Percentiles rank a stretch among this genome's conserved stretches.
These are phyloP conservation scores for Starmerella stellata DNA, from an alignment of 805 yeast species.

Conservation along the genomic window DNA sequence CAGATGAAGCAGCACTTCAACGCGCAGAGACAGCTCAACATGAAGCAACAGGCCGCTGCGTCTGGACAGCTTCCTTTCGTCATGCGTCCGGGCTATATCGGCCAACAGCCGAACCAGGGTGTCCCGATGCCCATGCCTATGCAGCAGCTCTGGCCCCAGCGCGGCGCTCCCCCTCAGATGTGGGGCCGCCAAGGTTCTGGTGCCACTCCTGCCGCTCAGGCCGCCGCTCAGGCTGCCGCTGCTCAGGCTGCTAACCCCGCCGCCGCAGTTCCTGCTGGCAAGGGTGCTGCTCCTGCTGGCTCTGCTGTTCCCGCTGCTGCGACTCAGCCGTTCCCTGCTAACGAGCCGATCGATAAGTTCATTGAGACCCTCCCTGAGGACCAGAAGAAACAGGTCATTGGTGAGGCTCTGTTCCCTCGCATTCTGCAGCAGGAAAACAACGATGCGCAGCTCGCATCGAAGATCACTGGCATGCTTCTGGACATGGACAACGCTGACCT, in stretches of 20 bases:
- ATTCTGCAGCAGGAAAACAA: conserved; percentile 74
- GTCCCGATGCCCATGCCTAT: conserved; percentile 24
- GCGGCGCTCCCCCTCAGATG: conserved; percentile 31
- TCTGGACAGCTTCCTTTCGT: conserved; percentile 76
- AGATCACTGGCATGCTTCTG: conserved; percentile 96
- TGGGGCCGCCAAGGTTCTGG: conserved; percentile 34
- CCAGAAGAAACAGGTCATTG: conserved; percentile 92
- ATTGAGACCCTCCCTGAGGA: conserved; percentile 49
- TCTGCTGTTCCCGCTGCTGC: conserved; percentile 18
- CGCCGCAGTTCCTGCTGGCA: conserved; percentile 25
- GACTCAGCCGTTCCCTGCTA: conserved; percentile 7
- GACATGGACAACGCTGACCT: conserved; percentile 88
- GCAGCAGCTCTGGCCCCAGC: background rate
- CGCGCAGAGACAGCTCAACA: conserved; percentile 95
- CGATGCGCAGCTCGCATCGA: conserved; percentile 91
- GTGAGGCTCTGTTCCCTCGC: conserved; percentile 92
- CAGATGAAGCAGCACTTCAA: conserved; percentile 95
- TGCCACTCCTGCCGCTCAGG: conserved; percentile 21
- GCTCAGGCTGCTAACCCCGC: conserved; percentile 18
- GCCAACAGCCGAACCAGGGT: conserved; percentile 39
- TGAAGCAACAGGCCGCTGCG: conserved; percentile 84
- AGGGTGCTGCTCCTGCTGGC: conserved; percentile 19
- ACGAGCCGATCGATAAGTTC: conserved; percentile 38
- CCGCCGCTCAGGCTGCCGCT: conserved; percentile 19
- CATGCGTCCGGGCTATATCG: conserved; percentile 26